Evolutionary conservation across 768 basidiomycete genomes (phyloP).

Genomic region (Xanthoconium purpureum): DNA sequence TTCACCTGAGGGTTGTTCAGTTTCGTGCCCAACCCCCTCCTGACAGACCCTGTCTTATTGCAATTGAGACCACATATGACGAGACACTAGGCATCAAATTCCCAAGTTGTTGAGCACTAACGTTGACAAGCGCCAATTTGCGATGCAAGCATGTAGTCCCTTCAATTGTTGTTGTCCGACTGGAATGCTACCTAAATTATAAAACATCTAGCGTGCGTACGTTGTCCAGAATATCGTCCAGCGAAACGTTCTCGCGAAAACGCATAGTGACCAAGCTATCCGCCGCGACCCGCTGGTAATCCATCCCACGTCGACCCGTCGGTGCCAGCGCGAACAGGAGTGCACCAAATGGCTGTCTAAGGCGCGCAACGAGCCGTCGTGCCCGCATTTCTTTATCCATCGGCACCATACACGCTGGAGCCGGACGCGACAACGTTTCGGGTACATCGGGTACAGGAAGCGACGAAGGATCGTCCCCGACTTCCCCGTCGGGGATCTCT

Average conservation of each 20-base stretch:
- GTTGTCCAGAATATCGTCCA: neutral
- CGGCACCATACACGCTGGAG: neutral
- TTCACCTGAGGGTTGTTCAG: too few relatives aligned
- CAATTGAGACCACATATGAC: too few relatives aligned
- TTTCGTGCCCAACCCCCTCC: too few relatives aligned
- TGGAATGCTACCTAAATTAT: neutral
- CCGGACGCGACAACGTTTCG: too few relatives aligned
- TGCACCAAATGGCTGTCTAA: neutral
- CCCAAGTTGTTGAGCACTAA: too few relatives aligned
- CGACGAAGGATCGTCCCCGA: neutral
- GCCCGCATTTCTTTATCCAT: neutral
- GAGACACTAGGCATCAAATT: too few relatives aligned
- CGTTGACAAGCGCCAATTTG: too few relatives aligned
- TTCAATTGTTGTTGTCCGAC: too few relatives aligned
- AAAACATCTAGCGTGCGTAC: neutral
- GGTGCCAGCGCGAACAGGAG: neutral
- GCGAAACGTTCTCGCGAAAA: neutral
- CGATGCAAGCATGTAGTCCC: too few relatives aligned
- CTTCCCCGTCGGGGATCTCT: neutral
- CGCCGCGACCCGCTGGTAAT: constrained; percentile 3
- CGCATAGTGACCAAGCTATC: constrained; percentile 1
- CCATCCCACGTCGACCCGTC: neutral
- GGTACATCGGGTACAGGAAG: neutral
- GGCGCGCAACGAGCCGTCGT: neutral
- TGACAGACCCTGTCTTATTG: too few relatives aligned